Conservation (phyloP, 305 asterid genomes). For the Vinca major region DNA sequence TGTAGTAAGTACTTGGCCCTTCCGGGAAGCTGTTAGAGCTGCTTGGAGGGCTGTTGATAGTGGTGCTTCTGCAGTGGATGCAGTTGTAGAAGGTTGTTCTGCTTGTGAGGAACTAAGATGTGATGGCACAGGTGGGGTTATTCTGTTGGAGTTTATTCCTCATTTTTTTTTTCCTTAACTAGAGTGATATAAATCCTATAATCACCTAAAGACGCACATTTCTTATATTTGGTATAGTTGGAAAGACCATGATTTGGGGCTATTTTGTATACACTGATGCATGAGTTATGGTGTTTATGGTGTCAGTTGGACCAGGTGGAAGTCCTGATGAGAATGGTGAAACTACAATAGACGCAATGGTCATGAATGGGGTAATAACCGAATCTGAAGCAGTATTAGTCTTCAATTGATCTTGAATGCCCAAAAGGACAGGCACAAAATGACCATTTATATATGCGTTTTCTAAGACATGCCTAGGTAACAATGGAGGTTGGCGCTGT, state of each 20-base stretch:
- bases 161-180: too few relatives aligned
- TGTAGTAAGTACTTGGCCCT: constrained; percentile 96
- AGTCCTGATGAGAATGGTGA: constrained; percentile 98
- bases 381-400: not conserved
- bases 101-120: constrained; percentile 78
- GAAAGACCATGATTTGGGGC: not conserved
- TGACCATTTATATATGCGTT: constrained; percentile 22
- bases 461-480: constrained; percentile 64
- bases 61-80: constrained; percentile 72
- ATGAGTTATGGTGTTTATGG: constrained; percentile 9
- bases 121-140: constrained; percentile 75
- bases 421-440: constrained; percentile 1
- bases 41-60: constrained; percentile 57
- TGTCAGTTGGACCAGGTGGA: constrained; percentile 98
- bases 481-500: constrained; percentile 99
- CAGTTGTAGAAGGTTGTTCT: constrained; percentile 81
- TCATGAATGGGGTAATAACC: constrained; percentile 79
- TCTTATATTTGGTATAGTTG: not conserved
- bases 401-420: not conserved
- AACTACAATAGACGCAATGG: constrained; percentile 91
- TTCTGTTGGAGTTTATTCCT: not conserved
- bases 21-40: constrained; percentile 79
- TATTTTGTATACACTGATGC: not conserved
- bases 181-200: not conserved
- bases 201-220: not conserved